Evolutionary conservation across 768 basidiomycete genomes (phyloP).

Genomic region (Serpula lacrymans): DNA sequence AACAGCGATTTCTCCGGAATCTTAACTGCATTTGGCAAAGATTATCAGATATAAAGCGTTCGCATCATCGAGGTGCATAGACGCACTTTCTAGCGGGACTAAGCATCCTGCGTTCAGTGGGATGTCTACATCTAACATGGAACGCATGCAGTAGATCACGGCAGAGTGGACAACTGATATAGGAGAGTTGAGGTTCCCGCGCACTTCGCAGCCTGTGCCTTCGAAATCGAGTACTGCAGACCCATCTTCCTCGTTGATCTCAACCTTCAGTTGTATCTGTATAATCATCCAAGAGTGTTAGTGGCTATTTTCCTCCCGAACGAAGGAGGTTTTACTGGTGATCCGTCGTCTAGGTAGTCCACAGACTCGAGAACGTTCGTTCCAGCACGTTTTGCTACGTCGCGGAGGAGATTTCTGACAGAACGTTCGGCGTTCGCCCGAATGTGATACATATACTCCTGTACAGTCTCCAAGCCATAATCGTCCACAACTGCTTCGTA

Average conservation of each 20-base stretch:
- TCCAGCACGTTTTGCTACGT: slow-evolving; percentile 69
- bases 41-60: slow-evolving; percentile 5
- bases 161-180: slow-evolving; percentile 85
- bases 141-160: slow-evolving; percentile 84
- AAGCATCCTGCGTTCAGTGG: slow-evolving; percentile 94
- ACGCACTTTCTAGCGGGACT: slow-evolving; percentile 73
- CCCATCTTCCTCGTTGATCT: slow-evolving; percentile 70
- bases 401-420: slow-evolving; percentile 76
- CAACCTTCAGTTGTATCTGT: slow-evolving; percentile 72
- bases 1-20: slow-evolving; percentile 80
- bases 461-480: slow-evolving; percentile 81
- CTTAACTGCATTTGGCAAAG: slow-evolving; percentile 45
- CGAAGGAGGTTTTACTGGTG: slow-evolving; percentile 52
- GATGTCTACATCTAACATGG: slow-evolving; percentile 84
- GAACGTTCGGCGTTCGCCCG: slow-evolving; percentile 84
- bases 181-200: slow-evolving; percentile 82
- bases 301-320: not conserved
- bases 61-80: not conserved
- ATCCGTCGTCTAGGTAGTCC: slow-evolving; percentile 88
- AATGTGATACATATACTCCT: slow-evolving; percentile 92
- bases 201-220: slow-evolving; percentile 80
- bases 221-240: slow-evolving; percentile 84
- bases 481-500: slow-evolving; percentile 69
- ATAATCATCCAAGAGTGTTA: not conserved
- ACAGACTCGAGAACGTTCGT: slow-evolving; percentile 61